Evolutionary conservation across 2,329 filamentous ascomycete species (phyloP), one percentile per base, ranked within the genome.

Genomic region (Lizonia empirigonia): DNA sequence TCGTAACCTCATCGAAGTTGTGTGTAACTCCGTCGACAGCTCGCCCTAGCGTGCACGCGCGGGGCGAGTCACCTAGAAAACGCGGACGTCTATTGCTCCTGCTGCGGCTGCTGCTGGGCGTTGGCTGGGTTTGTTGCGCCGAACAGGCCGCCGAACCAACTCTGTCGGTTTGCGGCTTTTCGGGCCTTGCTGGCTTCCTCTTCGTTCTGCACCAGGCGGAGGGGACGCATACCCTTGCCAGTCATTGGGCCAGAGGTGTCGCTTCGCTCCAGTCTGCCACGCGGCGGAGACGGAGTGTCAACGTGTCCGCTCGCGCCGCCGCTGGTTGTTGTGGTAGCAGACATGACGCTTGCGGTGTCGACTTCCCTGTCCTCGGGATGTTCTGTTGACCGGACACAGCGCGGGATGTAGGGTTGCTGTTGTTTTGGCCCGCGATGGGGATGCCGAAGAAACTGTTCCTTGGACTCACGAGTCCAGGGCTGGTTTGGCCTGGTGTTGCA

Each of bases 161-260:
- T 77, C 9, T 63, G 69, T 16, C 78, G 61, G 53, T 80, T 80
- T 10, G 72, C 75, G 27, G 71, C 70, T 52, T 78, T 78, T 46
- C 70, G 65, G 7, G 72, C 74, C 44, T 68, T 64, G 35, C 67
- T 67, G 2, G 68, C 68, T 33, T 71, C 68, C 19, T 73, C 71
- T 16, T 77, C 75, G 50, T 96, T 90, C 74, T 94, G 89, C 37
- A 97, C 91, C 23, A 99, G 80, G 13, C 93, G 83, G 59, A 99
- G 78, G 6, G 93, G 93, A 27, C 92, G 83, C 51, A 95, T 86
- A 74, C 94, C 94, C 66, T 86, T 78, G 32, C 78, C 78, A 19
- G 77, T 76, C 76, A 81, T 80, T 15, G 77, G 69, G 12, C 73
- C 73, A 3, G 60, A 55, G 10, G 62, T 64, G 12, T 64, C 62